phyloP scores from a whole-genome alignment of 768 basidiomycete genomes.

The Clavulina sp. region DNA sequence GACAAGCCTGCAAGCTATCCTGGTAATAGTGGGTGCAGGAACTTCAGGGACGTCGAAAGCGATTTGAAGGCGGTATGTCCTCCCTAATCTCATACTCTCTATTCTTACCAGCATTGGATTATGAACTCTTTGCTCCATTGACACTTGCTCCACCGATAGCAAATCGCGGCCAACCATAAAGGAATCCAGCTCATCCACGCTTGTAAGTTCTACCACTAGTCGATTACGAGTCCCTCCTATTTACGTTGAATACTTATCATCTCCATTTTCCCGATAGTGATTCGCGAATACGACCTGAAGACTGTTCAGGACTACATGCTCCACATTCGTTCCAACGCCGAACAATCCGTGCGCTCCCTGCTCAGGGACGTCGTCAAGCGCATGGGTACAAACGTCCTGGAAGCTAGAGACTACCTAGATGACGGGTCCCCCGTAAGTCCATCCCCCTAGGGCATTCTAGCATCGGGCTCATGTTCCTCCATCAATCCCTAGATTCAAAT shows the following conservation, averaged over 20 bases:
- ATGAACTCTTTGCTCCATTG: neutral
- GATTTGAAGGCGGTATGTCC: conserved; percentile 68
- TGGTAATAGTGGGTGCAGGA: conserved; percentile 74
- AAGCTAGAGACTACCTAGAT: conserved; percentile 69
- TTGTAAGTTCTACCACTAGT: conserved; percentile 28
- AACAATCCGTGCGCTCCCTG: conserved; percentile 67
- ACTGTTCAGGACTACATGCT: conserved; percentile 91
- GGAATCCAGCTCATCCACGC: conserved; percentile 72
- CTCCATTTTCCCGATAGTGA: conserved; percentile 29
- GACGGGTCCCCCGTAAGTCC: conserved; percentile 62
- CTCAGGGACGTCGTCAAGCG: conserved; percentile 57
- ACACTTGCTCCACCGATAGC: conserved; percentile 25
- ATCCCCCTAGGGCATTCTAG: neutral
- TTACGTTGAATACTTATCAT: conserved; percentile 1
- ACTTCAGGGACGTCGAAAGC: conserved; percentile 78
- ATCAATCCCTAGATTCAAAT: conserved; percentile 40
- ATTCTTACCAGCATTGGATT: neutral
- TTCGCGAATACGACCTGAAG: conserved; percentile 67
- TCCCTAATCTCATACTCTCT: too few relatives aligned
- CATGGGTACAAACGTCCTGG: conserved; percentile 43
- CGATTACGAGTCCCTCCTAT: conserved; percentile 8
- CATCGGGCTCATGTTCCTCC: neutral
- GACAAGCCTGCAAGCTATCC: conserved; percentile 66
- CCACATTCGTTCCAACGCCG: conserved; percentile 79
- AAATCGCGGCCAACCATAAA: conserved; percentile 90